Conservation (phyloP, 208 protist species). For the Leishmania guyanensis region DNA sequence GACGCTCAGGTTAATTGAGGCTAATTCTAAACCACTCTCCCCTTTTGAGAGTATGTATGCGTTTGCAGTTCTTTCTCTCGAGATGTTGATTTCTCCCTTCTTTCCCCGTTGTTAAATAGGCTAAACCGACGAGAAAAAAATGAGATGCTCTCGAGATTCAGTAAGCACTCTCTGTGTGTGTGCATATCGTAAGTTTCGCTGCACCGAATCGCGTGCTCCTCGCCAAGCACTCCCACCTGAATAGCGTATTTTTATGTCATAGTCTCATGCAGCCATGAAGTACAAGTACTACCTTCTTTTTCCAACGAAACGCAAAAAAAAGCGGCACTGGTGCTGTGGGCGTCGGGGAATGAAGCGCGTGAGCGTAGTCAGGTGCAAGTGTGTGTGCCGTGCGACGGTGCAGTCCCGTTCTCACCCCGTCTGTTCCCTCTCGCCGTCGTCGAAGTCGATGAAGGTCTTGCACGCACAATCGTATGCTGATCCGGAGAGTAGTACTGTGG, state of each 20-base stretch:
- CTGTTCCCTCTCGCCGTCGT: background rate
- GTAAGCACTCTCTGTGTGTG: background rate
- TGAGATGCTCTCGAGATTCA: background rate
- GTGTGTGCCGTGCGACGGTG: background rate
- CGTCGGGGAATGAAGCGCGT: background rate
- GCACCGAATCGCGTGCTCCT: background rate
- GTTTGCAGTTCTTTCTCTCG: background rate
- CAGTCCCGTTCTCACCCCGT: background rate
- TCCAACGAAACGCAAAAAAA: background rate
- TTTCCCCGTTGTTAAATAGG: background rate
- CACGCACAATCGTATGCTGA: background rate
- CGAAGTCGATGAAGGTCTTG: background rate
- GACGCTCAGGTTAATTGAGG: conserved; percentile 11
- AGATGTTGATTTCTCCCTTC: background rate
- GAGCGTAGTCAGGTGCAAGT: background rate
- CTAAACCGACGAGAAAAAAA: conserved; percentile 1
- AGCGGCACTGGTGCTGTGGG: background rate
- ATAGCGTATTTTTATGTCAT: background rate
- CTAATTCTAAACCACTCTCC: conserved; percentile 10
- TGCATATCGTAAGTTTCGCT: background rate
- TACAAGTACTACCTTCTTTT: background rate
- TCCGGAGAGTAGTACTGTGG: background rate
- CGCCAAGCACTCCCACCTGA: background rate
- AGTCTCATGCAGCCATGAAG: background rate
- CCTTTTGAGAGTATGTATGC: background rate